Conservation (phyloP, 2,329 filamentous ascomycete genomes). For the Aureobasidium sp. region DNA sequence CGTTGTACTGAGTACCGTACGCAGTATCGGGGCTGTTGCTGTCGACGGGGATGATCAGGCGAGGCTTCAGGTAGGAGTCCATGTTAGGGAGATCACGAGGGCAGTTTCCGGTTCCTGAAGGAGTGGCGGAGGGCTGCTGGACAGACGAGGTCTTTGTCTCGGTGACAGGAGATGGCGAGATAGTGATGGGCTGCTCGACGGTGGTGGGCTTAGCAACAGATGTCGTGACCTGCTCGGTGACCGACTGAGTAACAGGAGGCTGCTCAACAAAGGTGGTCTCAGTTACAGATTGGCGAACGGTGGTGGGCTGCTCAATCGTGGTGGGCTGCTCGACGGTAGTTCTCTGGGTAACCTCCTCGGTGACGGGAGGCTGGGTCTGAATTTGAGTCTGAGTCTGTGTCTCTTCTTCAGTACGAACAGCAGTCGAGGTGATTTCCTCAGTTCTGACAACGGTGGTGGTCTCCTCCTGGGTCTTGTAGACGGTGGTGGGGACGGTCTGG, state of each 20-base stretch:
- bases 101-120: constrained; percentile 18
- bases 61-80: constrained; percentile 38
- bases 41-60: constrained; percentile 57
- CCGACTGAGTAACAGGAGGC: background rate
- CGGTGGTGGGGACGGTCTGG: background rate
- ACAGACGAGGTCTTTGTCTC: background rate
- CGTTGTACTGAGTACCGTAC: constrained; percentile 49
- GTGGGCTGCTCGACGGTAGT: background rate
- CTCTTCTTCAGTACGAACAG: background rate
- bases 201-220: background rate
- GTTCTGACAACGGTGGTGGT: constrained; percentile 1
- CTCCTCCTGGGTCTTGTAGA: constrained; percentile 2
- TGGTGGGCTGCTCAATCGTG: background rate
- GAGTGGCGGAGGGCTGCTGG: background rate
- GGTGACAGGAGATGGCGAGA: background rate
- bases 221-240: constrained; percentile 1
- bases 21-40: constrained; percentile 45
- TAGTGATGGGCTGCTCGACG: background rate
- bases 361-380: background rate
- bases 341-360: background rate
- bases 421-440: background rate
- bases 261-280: background rate
- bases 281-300: background rate
- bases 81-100: constrained; percentile 26
- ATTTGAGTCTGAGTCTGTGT: background rate